Evolutionary conservation across 306 rosid genomes (phyloP).

Genomic region (Acacia melanoxylon): DNA sequence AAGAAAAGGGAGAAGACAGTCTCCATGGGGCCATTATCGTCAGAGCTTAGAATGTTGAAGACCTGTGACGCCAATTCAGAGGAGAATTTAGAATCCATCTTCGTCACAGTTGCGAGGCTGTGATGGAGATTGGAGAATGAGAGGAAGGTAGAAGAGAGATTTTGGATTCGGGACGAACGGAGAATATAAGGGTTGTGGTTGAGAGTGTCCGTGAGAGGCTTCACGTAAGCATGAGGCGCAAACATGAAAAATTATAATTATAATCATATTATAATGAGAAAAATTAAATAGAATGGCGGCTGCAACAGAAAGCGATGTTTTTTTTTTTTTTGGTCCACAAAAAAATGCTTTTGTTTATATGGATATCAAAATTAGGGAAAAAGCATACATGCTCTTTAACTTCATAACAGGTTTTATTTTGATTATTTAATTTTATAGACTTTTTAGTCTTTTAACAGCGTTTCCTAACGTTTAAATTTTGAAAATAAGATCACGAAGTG

Average conservation of each 20-base stretch:
- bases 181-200: conserved; percentile 13
- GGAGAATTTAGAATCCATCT: conserved; percentile 35
- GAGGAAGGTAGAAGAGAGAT: not conserved
- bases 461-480: conserved; percentile 14
- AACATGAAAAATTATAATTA: not conserved
- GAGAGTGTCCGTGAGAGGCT: not conserved
- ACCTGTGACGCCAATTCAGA: conserved; percentile 25
- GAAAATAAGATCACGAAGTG: conserved; percentile 30
- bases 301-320: too few relatives aligned
- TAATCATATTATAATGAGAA: too few relatives aligned
- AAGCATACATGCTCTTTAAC: too few relatives aligned
- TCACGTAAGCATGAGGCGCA: conserved; percentile 7
- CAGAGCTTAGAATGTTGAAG: conserved; percentile 30
- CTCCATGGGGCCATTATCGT: conserved; percentile 37
- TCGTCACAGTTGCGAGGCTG: not conserved
- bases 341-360: too few relatives aligned
- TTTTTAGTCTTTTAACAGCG: too few relatives aligned
- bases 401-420: too few relatives aligned
- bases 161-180: not conserved
- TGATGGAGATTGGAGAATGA: not conserved
- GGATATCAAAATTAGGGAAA: too few relatives aligned
- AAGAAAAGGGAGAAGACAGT: conserved; percentile 21
- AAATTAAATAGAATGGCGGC: too few relatives aligned
- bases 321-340: too few relatives aligned
- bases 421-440: too few relatives aligned